Percentiles rank a stretch among this genome's conserved stretches.
These are phyloP conservation scores for Yamadazyma scolyti DNA, from an alignment of 805 yeast species.

Conservation along the genomic window DNA sequence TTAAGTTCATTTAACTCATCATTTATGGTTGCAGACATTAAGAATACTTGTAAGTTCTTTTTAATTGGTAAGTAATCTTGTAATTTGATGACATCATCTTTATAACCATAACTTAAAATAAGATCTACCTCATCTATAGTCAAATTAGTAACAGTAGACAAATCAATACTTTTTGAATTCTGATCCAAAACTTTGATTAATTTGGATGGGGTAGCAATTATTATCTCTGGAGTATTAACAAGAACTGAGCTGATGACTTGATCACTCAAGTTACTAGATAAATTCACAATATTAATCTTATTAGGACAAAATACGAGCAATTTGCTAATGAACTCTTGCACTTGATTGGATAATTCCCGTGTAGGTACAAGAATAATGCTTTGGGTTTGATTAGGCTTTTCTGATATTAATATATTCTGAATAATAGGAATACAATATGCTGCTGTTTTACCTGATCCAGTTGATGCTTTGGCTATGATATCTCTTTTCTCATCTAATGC, in stretches of 20 bases:
- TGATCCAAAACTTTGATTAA: conserved; percentile 54
- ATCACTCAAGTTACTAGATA: conserved; percentile 63
- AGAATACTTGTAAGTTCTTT: conserved; percentile 77
- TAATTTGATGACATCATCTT: conserved; percentile 73
- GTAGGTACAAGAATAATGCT: conserved; percentile 88
- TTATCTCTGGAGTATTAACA: conserved; percentile 70
- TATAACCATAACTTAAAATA: conserved; percentile 83
- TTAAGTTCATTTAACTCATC: conserved; percentile 82
- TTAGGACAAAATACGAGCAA: conserved; percentile 70
- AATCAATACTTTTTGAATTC: conserved; percentile 39
- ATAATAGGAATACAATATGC: conserved; percentile 87
- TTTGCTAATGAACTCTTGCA: conserved; percentile 62
- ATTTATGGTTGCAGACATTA: conserved; percentile 94
- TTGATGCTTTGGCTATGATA: conserved; percentile 87
- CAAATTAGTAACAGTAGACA: conserved; percentile 58
- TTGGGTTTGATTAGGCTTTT: conserved; percentile 27
- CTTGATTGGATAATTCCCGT: conserved; percentile 87
- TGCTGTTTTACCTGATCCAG: conserved; percentile 95
- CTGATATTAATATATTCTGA: conserved; percentile 60
- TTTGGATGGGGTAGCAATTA: conserved; percentile 85
- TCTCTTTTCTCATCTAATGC: conserved; percentile 90
- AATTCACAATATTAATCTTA: conserved; percentile 59
- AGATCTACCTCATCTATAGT: conserved; percentile 96
- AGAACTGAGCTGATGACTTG: conserved; percentile 69
- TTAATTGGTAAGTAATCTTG: conserved; percentile 64